Evolutionary conservation across 345 rosid genomes (phyloP).

Genomic region (Salix purpurea): DNA sequence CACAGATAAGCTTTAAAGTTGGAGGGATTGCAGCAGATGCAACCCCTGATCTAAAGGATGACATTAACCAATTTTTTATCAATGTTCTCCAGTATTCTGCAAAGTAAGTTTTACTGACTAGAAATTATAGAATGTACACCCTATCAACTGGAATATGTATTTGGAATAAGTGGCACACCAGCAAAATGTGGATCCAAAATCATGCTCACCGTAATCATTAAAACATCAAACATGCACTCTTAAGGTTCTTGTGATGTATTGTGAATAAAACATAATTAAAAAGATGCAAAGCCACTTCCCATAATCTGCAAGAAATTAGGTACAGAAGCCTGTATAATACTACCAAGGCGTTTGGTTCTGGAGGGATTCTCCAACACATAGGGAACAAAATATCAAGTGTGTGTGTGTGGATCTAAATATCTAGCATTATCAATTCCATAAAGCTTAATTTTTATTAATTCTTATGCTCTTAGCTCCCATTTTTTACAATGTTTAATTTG

Average conservation of each 20-base stretch:
- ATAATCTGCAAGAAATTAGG: background rate
- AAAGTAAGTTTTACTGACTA: slow-evolving; percentile 43
- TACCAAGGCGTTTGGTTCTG: background rate
- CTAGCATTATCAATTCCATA: background rate
- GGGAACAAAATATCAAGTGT: background rate
- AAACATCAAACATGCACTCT: no score
- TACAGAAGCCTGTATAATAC: background rate
- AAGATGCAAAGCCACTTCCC: background rate
- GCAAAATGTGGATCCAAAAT: no score
- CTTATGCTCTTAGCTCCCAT: background rate
- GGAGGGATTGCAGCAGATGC: slow-evolving; percentile 78
- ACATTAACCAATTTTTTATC: slow-evolving; percentile 56
- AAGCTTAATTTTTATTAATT: no score
- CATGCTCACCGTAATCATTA: no score
- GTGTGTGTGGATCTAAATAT: background rate
- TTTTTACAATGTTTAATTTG: slow-evolving; percentile 8
- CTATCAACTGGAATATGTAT: no score
- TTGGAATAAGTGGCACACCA: no score
- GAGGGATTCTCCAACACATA: background rate
- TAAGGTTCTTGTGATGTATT: background rate
- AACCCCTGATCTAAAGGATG: slow-evolving; percentile 45
- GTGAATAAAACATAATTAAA: background rate
- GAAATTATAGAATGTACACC: background rate
- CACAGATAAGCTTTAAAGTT: slow-evolving; percentile 70
- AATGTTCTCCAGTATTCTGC: slow-evolving; percentile 59